These are phyloP conservation scores for Alisma plantagoaquatica DNA, from an alignment of 106 monocot species.

Conservation along the genomic window DNA sequence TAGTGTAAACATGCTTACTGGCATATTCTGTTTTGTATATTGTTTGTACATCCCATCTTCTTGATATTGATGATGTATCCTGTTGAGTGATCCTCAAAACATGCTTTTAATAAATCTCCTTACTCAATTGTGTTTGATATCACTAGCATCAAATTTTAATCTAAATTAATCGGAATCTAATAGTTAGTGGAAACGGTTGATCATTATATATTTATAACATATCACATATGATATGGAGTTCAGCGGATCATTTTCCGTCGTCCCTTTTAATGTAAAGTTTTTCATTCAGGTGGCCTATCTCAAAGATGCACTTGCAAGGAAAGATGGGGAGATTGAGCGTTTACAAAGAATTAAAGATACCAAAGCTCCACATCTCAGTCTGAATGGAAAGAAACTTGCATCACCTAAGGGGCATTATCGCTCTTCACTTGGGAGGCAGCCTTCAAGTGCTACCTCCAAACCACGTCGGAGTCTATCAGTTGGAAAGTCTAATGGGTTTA, in stretches of 20 bases:
- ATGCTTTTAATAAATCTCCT: too few relatives aligned
- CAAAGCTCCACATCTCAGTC: slow-evolving; percentile 20
- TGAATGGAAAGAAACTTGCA: slow-evolving; percentile 10
- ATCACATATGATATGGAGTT: too few relatives aligned
- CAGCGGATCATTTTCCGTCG: too few relatives aligned
- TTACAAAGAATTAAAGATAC: slow-evolving; percentile 47
- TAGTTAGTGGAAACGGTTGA: too few relatives aligned
- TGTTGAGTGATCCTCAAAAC: neutral
- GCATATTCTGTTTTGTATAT: neutral
- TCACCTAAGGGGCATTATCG: slow-evolving; percentile 40
- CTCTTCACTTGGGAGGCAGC: slow-evolving; percentile 32
- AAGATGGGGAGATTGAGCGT: slow-evolving; percentile 83
- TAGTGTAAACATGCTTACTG: neutral
- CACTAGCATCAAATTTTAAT: too few relatives aligned
- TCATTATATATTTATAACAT: too few relatives aligned
- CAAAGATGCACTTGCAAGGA: slow-evolving; percentile 65
- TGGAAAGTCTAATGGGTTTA: slow-evolving; percentile 14
- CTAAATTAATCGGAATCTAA: too few relatives aligned
- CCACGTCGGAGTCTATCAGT: slow-evolving; percentile 13
- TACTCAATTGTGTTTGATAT: too few relatives aligned
- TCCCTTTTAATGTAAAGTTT: too few relatives aligned
- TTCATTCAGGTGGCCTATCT: slow-evolving; percentile 58
- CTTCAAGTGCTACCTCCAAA: slow-evolving; percentile 12
- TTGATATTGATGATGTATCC: neutral
- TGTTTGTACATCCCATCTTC: neutral